Evolutionary conservation across 1,139 yeast species (phyloP).

Genomic region (Sugiyamaella pinicola): DNA sequence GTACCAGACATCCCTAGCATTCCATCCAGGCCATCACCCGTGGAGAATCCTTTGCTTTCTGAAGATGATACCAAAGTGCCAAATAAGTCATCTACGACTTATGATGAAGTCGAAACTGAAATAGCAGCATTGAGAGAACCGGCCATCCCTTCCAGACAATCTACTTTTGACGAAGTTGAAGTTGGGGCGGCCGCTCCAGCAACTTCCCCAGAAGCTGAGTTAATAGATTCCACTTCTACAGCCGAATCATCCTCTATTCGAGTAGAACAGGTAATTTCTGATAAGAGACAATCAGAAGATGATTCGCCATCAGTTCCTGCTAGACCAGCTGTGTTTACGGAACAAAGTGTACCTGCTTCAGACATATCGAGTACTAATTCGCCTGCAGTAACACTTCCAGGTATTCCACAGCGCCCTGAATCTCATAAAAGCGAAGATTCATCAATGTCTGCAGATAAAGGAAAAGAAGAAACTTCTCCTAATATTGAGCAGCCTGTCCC

Average conservation of each 20-base stretch:
- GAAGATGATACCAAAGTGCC: neutral
- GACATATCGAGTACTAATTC: too few species aligned
- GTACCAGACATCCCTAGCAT: neutral
- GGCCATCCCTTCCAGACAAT: neutral
- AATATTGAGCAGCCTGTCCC: neutral
- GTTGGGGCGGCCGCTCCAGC: neutral
- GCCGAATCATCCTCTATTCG: too few species aligned
- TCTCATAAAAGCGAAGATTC: neutral
- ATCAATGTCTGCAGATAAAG: neutral
- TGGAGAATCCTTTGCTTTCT: too few species aligned
- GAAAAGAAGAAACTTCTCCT: neutral
- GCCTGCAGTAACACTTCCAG: too few species aligned
- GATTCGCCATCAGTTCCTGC: too few species aligned
- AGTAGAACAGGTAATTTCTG: too few species aligned
- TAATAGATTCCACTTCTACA: too few species aligned
- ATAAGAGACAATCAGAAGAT: too few species aligned
- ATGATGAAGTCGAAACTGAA: neutral
- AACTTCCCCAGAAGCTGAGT: too few species aligned
- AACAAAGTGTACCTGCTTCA: too few species aligned
- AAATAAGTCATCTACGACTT: neutral
- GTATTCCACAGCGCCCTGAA: constrained; percentile 3
- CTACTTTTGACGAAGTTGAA: neutral
- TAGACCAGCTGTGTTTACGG: too few species aligned
- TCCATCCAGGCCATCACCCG: neutral
- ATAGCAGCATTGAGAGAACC: neutral